These are phyloP conservation scores for Millerozyma acaciae DNA, from an alignment of 805 yeast genomes.

Conservation along the genomic window DNA sequence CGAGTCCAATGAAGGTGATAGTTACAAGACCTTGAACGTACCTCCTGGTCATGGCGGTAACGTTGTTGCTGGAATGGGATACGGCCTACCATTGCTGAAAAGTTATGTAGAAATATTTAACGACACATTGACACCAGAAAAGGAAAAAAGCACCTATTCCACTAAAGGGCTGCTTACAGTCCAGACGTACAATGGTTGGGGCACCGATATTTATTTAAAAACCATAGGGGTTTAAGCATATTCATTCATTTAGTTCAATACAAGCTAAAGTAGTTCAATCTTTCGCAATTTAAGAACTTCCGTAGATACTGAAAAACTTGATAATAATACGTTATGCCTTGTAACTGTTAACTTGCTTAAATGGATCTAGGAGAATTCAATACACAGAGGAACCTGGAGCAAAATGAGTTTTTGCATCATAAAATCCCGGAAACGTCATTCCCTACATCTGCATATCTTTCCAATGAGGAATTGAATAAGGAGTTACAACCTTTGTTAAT, in stretches of 20 bases:
- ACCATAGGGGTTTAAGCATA: conserved; percentile 6
- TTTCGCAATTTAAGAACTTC: too few species aligned
- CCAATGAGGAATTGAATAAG: conserved; percentile 4
- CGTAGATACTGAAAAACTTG: too few species aligned
- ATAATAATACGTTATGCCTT: too few species aligned
- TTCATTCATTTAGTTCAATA: too few species aligned
- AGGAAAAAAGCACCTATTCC: conserved; percentile 8
- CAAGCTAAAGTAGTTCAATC: too few species aligned
- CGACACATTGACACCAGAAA: conserved; percentile 21
- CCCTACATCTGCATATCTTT: conserved; percentile 3
- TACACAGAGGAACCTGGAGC: too few species aligned
- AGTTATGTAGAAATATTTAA: conserved; percentile 41
- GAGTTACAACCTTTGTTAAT: conserved; percentile 15
- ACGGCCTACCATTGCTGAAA: conserved; percentile 82
- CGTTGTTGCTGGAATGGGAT: conserved; percentile 91
- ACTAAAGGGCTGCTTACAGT: conserved; percentile 39
- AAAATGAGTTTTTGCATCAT: too few species aligned
- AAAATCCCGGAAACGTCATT: conserved; percentile 9
- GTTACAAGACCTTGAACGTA: conserved; percentile 57
- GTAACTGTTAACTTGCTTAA: too few species aligned
- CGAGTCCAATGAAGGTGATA: conserved; percentile 54
- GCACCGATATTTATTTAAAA: conserved; percentile 42
- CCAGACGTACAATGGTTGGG: conserved; percentile 43
- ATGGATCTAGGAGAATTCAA: too few species aligned
- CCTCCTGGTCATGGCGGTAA: conserved; percentile 71